Percentiles rank a stretch among this genome's conserved stretches.
phyloP scores from a whole-genome alignment of 179 eudicot species.

The Drosera spatulata region DNA sequence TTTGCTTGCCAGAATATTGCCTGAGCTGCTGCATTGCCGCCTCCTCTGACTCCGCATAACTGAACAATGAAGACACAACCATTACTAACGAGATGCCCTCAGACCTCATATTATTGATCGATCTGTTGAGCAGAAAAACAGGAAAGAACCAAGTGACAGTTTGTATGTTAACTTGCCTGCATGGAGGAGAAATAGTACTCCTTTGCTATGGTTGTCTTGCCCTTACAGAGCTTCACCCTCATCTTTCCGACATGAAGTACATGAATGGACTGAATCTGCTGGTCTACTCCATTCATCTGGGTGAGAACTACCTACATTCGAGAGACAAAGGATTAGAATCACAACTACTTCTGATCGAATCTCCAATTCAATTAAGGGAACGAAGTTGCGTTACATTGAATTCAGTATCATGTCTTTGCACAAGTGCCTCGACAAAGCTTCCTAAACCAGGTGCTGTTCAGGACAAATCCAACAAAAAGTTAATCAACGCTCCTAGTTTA shows the following conservation, averaged over 20 bases:
- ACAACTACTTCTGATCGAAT: too few species aligned
- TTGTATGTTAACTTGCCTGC: constrained; percentile 44
- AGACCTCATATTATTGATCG: too few species aligned
- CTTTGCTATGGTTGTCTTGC: constrained; percentile 72
- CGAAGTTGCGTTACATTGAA: constrained; percentile 40
- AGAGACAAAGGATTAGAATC: too few species aligned
- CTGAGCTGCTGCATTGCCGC: constrained; percentile 95
- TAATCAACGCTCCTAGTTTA: too few species aligned
- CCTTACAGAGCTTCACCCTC: constrained; percentile 77
- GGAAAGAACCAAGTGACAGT: too few species aligned
- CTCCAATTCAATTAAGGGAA: too few species aligned
- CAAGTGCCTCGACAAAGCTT: constrained; percentile 63
- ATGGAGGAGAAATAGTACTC: constrained; percentile 76
- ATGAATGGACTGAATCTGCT: constrained; percentile 66
- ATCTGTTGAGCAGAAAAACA: too few species aligned
- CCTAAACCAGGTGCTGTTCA: constrained; percentile 82
- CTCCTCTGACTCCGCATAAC: constrained; percentile 98
- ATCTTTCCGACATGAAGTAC: constrained; percentile 69
- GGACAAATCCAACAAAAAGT: not conserved
- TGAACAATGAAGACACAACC: constrained; percentile 6
- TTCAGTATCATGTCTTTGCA: constrained; percentile 60
- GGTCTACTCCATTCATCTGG: constrained; percentile 82
- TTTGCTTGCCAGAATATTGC: constrained; percentile 85
- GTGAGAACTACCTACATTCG: constrained; percentile 64
- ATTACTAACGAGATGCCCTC: too few species aligned